Percentiles rank a stretch among this genome's conserved stretches.
Conservation (phyloP, 306 rosid species). For the Prunus persica region DNA sequence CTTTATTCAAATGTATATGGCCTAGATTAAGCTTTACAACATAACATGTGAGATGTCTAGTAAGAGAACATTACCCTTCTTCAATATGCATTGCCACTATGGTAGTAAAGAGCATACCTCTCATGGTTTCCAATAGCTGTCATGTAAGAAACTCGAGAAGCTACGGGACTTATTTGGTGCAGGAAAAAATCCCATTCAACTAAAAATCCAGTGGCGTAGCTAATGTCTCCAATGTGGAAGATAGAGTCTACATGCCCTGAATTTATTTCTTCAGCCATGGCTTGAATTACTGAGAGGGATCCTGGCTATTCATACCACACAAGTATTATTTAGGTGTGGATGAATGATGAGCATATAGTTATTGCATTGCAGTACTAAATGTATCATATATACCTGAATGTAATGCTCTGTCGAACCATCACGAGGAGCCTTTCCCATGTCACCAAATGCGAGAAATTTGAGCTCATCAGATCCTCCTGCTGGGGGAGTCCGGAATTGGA, state of each 20-base stretch:
- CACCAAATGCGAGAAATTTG: slow-evolving; percentile 69
- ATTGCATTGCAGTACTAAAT: background rate
- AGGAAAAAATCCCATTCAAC: slow-evolving; percentile 91
- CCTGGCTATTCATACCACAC: slow-evolving; percentile 57
- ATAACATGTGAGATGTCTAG: background rate
- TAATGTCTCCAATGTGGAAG: slow-evolving; percentile 94
- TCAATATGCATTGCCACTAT: too few relatives aligned
- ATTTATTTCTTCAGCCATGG: slow-evolving; percentile 44
- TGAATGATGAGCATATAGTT: too few relatives aligned
- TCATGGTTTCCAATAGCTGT: slow-evolving; percentile 92
- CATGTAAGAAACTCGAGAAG: slow-evolving; percentile 79
- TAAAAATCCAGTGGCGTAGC: slow-evolving; percentile 87
- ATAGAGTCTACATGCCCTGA: slow-evolving; percentile 50
- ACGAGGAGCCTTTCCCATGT: slow-evolving; percentile 91
- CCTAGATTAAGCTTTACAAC: too few relatives aligned
- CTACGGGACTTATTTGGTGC: slow-evolving; percentile 53
- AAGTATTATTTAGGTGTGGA: too few relatives aligned
- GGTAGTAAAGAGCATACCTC: slow-evolving; percentile 41
- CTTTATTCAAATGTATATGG: too few relatives aligned
- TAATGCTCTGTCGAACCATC: slow-evolving; percentile 75
- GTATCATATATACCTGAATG: slow-evolving; percentile 60
- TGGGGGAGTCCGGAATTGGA: slow-evolving; percentile 66
- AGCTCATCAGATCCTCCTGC: slow-evolving; percentile 69
- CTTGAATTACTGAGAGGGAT: slow-evolving; percentile 67
- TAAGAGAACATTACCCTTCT: too few relatives aligned